phyloP scores from a whole-genome alignment of 2,329 filamentous ascomycete species.

The Aspergillus pseudoviridinutans region DNA sequence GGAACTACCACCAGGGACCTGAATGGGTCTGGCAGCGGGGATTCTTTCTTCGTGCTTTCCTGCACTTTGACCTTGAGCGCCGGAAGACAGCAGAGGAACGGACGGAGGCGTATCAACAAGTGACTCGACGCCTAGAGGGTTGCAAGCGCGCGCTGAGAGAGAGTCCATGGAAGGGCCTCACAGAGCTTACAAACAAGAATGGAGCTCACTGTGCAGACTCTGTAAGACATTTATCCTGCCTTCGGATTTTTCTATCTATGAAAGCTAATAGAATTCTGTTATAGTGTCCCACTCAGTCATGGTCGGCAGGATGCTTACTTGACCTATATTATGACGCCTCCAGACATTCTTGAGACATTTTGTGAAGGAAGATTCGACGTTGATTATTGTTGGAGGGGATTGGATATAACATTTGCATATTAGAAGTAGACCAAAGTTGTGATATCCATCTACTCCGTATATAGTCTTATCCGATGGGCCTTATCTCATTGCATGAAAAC shows the following conservation, averaged over 20 bases:
- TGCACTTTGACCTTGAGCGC: conserved; percentile 82
- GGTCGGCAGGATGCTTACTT: conserved; percentile 91
- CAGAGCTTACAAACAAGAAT: conserved; percentile 88
- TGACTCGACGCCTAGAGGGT: conserved; percentile 73
- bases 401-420: not conserved
- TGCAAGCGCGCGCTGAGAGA: conserved; percentile 81
- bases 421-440: not conserved
- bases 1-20: conserved; percentile 97
- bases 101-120: conserved; percentile 89
- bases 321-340: conserved; percentile 92
- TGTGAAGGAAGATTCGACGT: conserved; percentile 1
- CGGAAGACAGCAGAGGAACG: conserved; percentile 63
- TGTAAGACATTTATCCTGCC: conserved; percentile 49
- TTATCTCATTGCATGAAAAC: not conserved
- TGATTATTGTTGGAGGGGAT: not conserved
- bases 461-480: not conserved
- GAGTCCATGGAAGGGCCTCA: conserved; percentile 83
- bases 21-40: conserved; percentile 98
- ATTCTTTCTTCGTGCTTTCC: conserved; percentile 85
- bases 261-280: conserved; percentile 10
- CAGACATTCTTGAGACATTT: conserved; percentile 22
- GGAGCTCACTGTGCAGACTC: conserved; percentile 83
- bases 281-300: conserved; percentile 89
- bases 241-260: not conserved
- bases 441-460: not conserved